Base-by-base conservation (phyloP, 805 yeast species). In the Sugiyamaella mastotermitis region DNA sequence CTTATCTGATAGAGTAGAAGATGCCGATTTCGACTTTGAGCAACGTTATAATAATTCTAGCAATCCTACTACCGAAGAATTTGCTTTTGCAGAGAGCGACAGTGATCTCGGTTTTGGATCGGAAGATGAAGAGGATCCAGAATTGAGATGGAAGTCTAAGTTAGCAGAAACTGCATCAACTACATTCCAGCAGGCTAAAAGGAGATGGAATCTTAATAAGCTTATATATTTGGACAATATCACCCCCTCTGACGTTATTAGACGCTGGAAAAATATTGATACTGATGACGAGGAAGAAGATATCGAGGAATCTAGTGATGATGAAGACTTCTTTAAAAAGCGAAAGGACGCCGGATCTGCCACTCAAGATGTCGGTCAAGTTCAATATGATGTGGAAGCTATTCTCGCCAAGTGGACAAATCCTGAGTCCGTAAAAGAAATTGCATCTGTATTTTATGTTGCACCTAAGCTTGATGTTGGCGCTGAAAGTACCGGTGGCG, bases 191-290 rank as follows among this genome's bases (percentile, higher is more conserved):
- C 48, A 72, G 4, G 55, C 62, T 42, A 65, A 61, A 55, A 68
- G 63, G 51, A 74, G 68, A 61, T 84, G 94, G 88, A 84, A 90
- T 58, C 75, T 90, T 45, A 78, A 80, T 50, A 84, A 83, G 53
- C 64, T 90, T 40, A 65, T 92, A 3, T 90, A 92, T 58, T 70
- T 83, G 74, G 78, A 80, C 41, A 81, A 84, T 49, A 68, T 86
- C 29, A 74, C 77, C 9, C 88, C 97, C 0, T 67, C 63, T 6
- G 61, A 60, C 4, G 61, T 58, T 10, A 45, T 61, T 19, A 40
- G 38, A 35, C 37, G 53, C 18, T 60, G 61, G 57, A 43, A 34
- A 17, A 55, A 55, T 29, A 50, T 51, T 7, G 48, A 45, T 13
- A 47, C 43, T 3, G 47, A 43, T 18, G 52, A 45, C 9, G 56